phyloP scores from a whole-genome alignment of 805 yeast species.

The Candida ulmi region DNA sequence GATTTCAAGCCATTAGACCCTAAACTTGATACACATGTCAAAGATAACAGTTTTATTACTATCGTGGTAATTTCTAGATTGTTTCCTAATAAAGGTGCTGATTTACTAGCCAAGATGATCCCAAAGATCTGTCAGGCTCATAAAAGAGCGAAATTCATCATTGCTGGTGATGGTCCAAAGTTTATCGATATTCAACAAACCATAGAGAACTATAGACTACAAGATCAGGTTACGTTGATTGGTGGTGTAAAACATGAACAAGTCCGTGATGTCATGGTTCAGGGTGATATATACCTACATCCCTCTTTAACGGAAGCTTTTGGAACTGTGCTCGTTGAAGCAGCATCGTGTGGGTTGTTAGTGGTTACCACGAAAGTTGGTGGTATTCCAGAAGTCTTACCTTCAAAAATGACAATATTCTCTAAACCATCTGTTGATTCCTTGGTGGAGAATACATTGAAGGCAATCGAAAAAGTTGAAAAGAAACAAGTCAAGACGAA shows the following conservation, averaged over 20 bases:
- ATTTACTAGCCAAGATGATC: conserved; percentile 72
- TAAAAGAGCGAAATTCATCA: conserved; percentile 64
- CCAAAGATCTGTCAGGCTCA: conserved; percentile 71
- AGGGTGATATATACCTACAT: conserved; percentile 90
- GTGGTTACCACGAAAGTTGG: conserved; percentile 97
- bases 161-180: conserved; percentile 98
- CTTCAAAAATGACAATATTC: conserved; percentile 87
- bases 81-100: conserved; percentile 96
- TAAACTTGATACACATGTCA: conserved; percentile 13
- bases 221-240: conserved; percentile 77
- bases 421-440: conserved; percentile 87
- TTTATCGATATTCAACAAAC: conserved; percentile 91
- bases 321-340: conserved; percentile 95
- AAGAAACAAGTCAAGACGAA: conserved; percentile 62
- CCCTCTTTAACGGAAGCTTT: conserved; percentile 95
- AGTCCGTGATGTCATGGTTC: conserved; percentile 87
- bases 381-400: conserved; percentile 95
- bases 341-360: conserved; percentile 90
- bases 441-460: conserved; percentile 60
- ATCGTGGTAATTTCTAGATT: conserved; percentile 88
- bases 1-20: conserved; percentile 59
- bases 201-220: conserved; percentile 80
- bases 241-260: conserved; percentile 88
- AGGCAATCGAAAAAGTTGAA: conserved; percentile 61
- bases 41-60: conserved; percentile 48